A percentile compares a stretch with the other conserved stretches of the same genome.
These are phyloP conservation scores for Marasmius fiardii DNA, from an alignment of 1,284 basidiomycete species.

Conservation along the genomic window DNA sequence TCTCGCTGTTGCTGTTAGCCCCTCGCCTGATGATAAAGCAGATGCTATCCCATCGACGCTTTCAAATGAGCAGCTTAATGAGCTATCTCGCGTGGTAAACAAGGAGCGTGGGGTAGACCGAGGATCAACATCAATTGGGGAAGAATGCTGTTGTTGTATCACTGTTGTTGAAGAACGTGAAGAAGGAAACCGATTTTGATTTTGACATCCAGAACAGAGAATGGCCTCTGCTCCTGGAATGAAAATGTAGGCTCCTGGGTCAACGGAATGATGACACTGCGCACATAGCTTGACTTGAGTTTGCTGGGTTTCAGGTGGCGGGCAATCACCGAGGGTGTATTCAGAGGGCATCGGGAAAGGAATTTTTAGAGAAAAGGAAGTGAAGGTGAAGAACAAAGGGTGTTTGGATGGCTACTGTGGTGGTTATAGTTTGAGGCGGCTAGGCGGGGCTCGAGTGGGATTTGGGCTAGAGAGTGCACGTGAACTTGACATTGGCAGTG, in stretches of 20 bases:
- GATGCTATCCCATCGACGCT: not conserved
- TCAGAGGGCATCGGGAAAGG: constrained; percentile 36
- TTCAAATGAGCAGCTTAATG: not conserved
- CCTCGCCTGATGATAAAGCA: not conserved
- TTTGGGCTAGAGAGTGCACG: not conserved
- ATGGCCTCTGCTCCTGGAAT: constrained; percentile 28
- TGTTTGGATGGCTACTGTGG: not conserved
- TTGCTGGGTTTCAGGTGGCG: constrained; percentile 21
- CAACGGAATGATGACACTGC: constrained; percentile 36
- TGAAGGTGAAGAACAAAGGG: constrained; percentile 14
- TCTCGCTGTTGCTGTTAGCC: not conserved
- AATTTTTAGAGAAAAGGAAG: constrained; percentile 8
- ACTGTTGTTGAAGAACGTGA: constrained; percentile 17
- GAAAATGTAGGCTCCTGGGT: constrained; percentile 24
- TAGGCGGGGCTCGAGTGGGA: not conserved
- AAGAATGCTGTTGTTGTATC: constrained; percentile 22
- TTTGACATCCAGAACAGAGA: constrained; percentile 38
- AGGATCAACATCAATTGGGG: constrained; percentile 22
- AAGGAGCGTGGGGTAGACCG: constrained; percentile 24
- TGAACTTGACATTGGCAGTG: not conserved
- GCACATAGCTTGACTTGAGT: constrained; percentile 39
- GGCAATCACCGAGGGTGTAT: constrained; percentile 26
- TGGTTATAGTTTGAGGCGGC: not conserved
- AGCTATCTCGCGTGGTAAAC: constrained; percentile 2
- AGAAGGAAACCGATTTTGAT: constrained; percentile 20